A percentile compares a stretch with the other conserved stretches of the same genome.
phyloP scores from a whole-genome alignment of 495 filamentous ascomycete genomes.

The Penicillium daleae region DNA sequence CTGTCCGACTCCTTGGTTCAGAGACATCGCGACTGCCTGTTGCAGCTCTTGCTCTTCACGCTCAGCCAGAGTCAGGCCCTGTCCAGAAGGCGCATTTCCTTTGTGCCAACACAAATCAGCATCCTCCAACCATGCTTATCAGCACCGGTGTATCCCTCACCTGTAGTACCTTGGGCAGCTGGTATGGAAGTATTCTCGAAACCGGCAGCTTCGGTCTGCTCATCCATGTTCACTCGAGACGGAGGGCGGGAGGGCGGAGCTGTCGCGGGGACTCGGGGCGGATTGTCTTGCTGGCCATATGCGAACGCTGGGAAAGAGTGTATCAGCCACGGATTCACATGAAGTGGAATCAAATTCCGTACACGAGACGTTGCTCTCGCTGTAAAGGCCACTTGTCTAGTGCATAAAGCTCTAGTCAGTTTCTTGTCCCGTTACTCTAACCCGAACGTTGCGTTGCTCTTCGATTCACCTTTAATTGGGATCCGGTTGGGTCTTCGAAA shows the following conservation, averaged over 20 bases:
- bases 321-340: slow-evolving; percentile 8
- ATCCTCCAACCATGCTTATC: slow-evolving; percentile 13
- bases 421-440: slow-evolving; percentile 1
- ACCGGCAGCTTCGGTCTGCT: slow-evolving; percentile 24
- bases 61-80: slow-evolving; percentile 52
- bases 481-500: slow-evolving; percentile 53
- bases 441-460: not conserved
- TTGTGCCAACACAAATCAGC: slow-evolving; percentile 11
- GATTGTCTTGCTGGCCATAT: slow-evolving; percentile 57
- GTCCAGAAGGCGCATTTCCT: slow-evolving; percentile 43
- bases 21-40: slow-evolving; percentile 59
- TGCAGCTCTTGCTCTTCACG: slow-evolving; percentile 62
- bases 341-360: slow-evolving; percentile 1
- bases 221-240: slow-evolving; percentile 60
- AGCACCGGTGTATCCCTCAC: slow-evolving; percentile 18
- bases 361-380: slow-evolving; percentile 32
- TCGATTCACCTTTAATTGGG: slow-evolving; percentile 36
- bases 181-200: slow-evolving; percentile 12
- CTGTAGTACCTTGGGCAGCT: slow-evolving; percentile 25
- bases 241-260: slow-evolving; percentile 70
- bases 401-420: slow-evolving; percentile 16
- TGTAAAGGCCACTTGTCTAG: slow-evolving; percentile 29
- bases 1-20: slow-evolving; percentile 47
- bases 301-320: slow-evolving; percentile 52
- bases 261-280: slow-evolving; percentile 45